Percentiles rank a stretch among this genome's conserved stretches.
Conservation (phyloP, 306 rosid genomes). For the Trifolium pratense region DNA sequence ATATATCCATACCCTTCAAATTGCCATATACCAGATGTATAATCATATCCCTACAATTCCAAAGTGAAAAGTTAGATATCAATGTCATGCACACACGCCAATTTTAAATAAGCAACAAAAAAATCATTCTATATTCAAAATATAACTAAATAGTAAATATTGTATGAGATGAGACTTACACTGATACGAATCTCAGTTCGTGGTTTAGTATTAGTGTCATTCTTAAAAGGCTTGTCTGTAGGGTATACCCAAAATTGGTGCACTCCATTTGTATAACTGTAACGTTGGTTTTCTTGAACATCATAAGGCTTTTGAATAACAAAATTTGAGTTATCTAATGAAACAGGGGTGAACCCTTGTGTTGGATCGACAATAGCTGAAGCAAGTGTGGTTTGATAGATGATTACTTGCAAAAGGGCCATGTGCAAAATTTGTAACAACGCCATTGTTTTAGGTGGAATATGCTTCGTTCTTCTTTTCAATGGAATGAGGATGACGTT, state of each 20-base stretch:
- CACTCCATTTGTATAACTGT: conserved; percentile 43
- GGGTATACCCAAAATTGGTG: conserved; percentile 45
- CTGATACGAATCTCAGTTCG: conserved; percentile 50
- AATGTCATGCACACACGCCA: no score
- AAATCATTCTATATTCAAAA: no score
- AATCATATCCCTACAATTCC: conserved; percentile 46
- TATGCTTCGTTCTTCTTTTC: neutral
- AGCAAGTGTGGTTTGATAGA: neutral
- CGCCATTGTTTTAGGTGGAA: conserved; percentile 26
- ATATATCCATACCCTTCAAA: conserved; percentile 59
- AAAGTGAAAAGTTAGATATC: neutral
- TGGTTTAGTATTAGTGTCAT: conserved; percentile 34
- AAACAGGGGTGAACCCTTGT: conserved; percentile 41
- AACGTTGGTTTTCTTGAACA: conserved; percentile 33
- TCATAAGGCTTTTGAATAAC: conserved; percentile 43
- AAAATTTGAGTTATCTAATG: conserved; percentile 38
- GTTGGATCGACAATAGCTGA: conserved; percentile 36
- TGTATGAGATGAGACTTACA: neutral
- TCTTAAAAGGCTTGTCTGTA: conserved; percentile 42
- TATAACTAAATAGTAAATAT: no score
- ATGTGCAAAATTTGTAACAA: conserved; percentile 17
- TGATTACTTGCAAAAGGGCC: conserved; percentile 28
- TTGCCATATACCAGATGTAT: conserved; percentile 57
- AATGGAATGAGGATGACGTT: neutral
- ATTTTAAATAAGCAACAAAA: no score